Evolutionary conservation across 305 asterid species (phyloP).

Genomic region (Rubia tinctorum): DNA sequence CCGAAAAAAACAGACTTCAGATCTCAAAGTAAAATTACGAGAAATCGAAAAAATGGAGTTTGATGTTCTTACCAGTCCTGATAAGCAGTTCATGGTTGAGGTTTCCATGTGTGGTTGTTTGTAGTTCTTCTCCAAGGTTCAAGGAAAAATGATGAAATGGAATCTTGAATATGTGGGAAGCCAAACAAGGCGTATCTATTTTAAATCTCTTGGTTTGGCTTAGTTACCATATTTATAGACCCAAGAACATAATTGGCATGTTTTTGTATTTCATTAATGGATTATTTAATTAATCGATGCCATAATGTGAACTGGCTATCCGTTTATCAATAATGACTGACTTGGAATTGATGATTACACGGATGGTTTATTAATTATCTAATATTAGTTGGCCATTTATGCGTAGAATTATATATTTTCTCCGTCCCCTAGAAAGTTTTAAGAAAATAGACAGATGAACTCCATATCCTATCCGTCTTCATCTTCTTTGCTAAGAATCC

Average conservation of each 20-base stretch:
- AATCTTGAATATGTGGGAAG: neutral
- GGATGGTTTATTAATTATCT: neutral
- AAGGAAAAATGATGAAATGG: neutral
- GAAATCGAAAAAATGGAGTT: neutral
- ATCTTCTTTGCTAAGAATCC: neutral
- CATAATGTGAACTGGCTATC: conserved; percentile 25
- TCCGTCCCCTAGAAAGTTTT: neutral
- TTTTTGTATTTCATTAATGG: neutral
- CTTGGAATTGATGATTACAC: conserved; percentile 3
- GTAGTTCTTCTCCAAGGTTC: neutral
- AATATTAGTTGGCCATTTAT: conserved; percentile 11
- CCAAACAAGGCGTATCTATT: neutral
- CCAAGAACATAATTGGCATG: neutral
- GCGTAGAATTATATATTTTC: neutral
- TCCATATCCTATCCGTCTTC: neutral
- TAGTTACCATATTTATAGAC: conserved; percentile 13
- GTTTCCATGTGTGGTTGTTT: conserved; percentile 39
- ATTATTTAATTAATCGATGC: neutral
- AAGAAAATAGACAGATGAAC: neutral
- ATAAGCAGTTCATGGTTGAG: conserved; percentile 40
- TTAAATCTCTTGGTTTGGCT: conserved; percentile 4
- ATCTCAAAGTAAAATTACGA: neutral
- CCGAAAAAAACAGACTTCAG: neutral
- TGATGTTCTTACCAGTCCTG: conserved; percentile 46
- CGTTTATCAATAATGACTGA: conserved; percentile 6